Evolutionary conservation across 2,329 filamentous ascomycete species (phyloP), one percentile per base, ranked within the genome.

Genomic region (Monilinia fructigena): DNA sequence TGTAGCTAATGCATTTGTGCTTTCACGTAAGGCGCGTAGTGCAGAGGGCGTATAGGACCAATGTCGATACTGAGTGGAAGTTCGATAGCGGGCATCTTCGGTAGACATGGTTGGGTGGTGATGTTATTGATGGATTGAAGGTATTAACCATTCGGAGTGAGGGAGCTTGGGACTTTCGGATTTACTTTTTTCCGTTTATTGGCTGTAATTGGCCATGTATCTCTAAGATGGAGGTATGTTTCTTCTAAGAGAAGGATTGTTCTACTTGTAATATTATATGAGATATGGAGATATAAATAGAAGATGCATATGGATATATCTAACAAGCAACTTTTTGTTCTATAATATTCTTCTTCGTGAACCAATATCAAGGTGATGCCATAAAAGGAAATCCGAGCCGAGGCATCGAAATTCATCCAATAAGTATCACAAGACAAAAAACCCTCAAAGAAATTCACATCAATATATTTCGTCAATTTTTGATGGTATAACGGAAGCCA

Each of bases 61-160:
- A 67, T 96, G 83, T 54, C 91, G 87, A 76, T 88, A 98, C 78
- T 99, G 95, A 56, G 92, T 94, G 0, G 94, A 96, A 62, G 90
- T 86, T 42, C 92, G 88, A 79, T 98, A 99, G 65, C 93, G 84
- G 72, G 92, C 91, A 79, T 99, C 95, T 83, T 99, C 95, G 42
- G 73, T 48, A 18, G 63, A 50, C 63, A 66, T 61, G n/a, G 6
- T 40, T 8, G 54, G 16, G 20, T 54, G 45, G 47, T 45, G 35
- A 65, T 12, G n/a, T 38, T 54, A 35, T 38, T 26, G 14, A 65
- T 23, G 52, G 0, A 18, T 47, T n/a, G 14, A 35, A 50, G 28
- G 10, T 45, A 45, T 14, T 50, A 11, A 38, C 26, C 16, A 16
- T 48, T 35, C 31, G 4, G 52, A n/a, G 18, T 28, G 38, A 14